Base-by-base conservation (phyloP, 805 yeast species). In the Cyberlindnera petersonii region DNA sequence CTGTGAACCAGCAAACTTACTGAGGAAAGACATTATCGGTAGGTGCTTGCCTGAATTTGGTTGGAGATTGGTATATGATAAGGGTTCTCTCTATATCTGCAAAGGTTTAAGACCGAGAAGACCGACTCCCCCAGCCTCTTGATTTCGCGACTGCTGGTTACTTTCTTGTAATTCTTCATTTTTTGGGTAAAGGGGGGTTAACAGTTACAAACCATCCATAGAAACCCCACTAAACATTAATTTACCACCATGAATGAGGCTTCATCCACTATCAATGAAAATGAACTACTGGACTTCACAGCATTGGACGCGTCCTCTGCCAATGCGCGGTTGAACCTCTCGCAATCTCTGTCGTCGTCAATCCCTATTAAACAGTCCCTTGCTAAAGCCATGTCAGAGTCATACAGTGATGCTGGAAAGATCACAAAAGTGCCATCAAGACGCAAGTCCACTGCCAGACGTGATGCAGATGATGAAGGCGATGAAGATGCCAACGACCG, bases 401-500 rank as follows among this genome's bases (percentile, higher is more conserved):
- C 42, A 2, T 50, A 51, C 27, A 43, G 28, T 10, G 53, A 49
- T 24, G 39, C 36, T 17, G 47, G 50, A 9, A 48, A 53, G 38
- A 44, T 49, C 20, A 43, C 53, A 14, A 47, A 53, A 31, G 46
- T 33, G 27, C 39, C 46, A 7, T 34, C 40, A 4, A 48, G 56
- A 34, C 45, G 58, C 17, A 52, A 52, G 32, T 44, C 50, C 8
- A 20, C 42, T 4, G 42, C 37, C 14, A 47, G 42, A 19, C 29
- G 40, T 7, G 21, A 24, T n/a, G 46, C 33, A 10, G 47, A 43
- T 18, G 48, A 46, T 16, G 51, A 47, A 16, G 53, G 46, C 10
- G 49, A 55, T 18, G 63, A 52, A n/a, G 69, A 63, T 32, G 46
- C 44, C 3, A 54, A 65, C 7, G 75, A 71, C 40, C 55, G 79